These are phyloP conservation scores for Vitellaria paradoxa DNA, from an alignment of 179 eudicot genomes.

Conservation along the genomic window DNA sequence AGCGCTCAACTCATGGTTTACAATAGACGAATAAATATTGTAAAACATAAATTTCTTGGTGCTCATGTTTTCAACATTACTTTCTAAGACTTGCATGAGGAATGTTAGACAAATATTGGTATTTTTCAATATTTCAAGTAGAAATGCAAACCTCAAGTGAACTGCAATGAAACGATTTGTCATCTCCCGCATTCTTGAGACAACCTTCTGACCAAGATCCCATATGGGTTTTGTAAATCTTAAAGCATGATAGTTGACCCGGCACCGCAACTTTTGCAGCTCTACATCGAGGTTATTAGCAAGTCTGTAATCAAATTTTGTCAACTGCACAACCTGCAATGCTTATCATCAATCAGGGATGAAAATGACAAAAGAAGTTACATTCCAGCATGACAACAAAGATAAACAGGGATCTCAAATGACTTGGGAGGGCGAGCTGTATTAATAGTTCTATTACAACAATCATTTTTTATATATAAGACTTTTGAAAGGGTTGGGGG, in stretches of 20 bases:
- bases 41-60: no score
- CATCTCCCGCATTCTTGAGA: constrained; percentile 75
- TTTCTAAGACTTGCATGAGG: no score
- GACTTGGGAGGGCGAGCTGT: constrained; percentile 1
- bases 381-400: background rate
- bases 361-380: background rate
- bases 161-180: constrained; percentile 75
- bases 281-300: constrained; percentile 80
- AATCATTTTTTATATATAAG: background rate
- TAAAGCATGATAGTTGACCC: constrained; percentile 86
- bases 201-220: constrained; percentile 68
- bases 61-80: no score
- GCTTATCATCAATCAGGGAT: constrained; percentile 5
- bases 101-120: background rate
- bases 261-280: constrained; percentile 90
- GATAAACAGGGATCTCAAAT: constrained; percentile 5
- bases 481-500: no score
- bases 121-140: background rate
- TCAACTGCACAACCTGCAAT: constrained; percentile 90
- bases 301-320: constrained; percentile 96
- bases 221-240: constrained; percentile 78
- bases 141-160: constrained; percentile 76
- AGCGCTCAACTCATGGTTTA: no score
- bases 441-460: background rate
- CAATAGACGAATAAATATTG: no score